These are phyloP conservation scores for Aspergillus awamori DNA, from an alignment of 2,329 filamentous ascomycete genomes.

Conservation along the genomic window DNA sequence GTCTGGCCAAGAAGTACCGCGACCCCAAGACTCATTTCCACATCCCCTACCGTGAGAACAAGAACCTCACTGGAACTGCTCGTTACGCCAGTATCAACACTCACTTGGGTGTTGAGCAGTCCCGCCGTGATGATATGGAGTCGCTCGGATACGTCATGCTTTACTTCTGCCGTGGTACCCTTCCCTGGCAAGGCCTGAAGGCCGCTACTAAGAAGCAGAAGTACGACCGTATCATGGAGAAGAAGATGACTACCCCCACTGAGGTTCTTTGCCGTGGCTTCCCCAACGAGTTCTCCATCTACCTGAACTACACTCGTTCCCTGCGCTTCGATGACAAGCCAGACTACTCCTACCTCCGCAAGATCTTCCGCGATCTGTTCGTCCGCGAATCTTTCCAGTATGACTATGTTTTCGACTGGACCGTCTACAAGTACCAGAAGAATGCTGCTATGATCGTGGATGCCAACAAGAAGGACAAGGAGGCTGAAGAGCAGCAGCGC, in stretches of 20 bases:
- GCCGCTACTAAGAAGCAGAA: constrained; percentile 99
- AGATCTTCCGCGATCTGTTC: constrained; percentile 99
- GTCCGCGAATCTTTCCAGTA: constrained; percentile 99
- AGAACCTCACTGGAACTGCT: constrained; percentile 98
- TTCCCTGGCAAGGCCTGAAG: constrained; percentile 98
- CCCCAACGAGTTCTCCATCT: constrained; percentile 99
- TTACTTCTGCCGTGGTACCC: constrained; percentile 98
- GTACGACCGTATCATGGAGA: constrained; percentile 99
- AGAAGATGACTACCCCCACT: constrained; percentile 99
- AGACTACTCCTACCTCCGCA: constrained; percentile 98
- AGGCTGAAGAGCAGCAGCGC: constrained; percentile 74
- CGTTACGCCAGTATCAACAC: constrained; percentile 99
- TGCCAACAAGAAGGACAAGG: constrained; percentile 71
- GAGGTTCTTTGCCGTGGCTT: constrained; percentile 98
- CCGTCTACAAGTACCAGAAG: constrained; percentile 99
- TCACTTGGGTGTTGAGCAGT: constrained; percentile 97
- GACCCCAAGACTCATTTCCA: constrained; percentile 99
- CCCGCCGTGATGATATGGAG: constrained; percentile 98
- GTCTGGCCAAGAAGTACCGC: constrained; percentile 98
- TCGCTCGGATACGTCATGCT: constrained; percentile 99
- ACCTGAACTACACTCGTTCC: constrained; percentile 98
- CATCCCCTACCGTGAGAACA: constrained; percentile 99
- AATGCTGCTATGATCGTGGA: constrained; percentile 93
- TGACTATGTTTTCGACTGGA: constrained; percentile 99
- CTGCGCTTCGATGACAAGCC: constrained; percentile 99